Conservation (phyloP, 805 yeast species). For the Candida krabiensis region DNA sequence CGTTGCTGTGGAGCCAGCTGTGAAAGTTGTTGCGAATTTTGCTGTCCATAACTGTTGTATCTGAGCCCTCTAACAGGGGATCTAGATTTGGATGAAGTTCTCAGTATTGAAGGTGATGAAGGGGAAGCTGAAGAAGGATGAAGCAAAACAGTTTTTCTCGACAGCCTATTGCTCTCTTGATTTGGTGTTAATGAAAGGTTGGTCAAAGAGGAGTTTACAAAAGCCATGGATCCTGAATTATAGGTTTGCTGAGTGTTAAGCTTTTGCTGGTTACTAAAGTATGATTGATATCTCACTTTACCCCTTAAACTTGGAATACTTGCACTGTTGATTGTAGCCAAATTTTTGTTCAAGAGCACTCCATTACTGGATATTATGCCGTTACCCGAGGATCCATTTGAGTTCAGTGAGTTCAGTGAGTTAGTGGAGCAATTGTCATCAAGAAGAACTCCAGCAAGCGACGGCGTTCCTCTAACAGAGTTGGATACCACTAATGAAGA, state of each 20-base stretch:
- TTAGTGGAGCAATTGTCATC: conserved; percentile 26
- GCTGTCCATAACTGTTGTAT: conserved; percentile 5
- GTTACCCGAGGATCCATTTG: conserved; percentile 19
- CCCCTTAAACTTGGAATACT: conserved; percentile 28
- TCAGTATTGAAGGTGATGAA: conserved; percentile 15
- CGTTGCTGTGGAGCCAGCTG: not conserved
- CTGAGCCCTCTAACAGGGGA: conserved; percentile 27
- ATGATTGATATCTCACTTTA: conserved; percentile 34
- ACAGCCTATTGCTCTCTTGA: conserved; percentile 8
- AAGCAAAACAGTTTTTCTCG: conserved; percentile 10
- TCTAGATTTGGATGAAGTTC: conserved; percentile 22
- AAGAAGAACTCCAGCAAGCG: conserved; percentile 16
- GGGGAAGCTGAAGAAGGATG: conserved; percentile 11
- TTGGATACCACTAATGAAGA: conserved; percentile 15
- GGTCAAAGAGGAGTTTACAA: conserved; percentile 5
- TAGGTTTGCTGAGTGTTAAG: conserved; percentile 20
- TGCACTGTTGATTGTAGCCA: conserved; percentile 19
- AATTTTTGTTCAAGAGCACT: conserved; percentile 13
- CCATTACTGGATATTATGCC: conserved; percentile 1
- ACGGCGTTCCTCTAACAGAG: conserved; percentile 18
- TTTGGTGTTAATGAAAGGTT: conserved; percentile 2
- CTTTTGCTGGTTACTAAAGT: conserved; percentile 29
- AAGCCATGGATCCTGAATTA: conserved; percentile 8
- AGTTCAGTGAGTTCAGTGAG: conserved; percentile 27
- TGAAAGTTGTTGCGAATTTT: not conserved